Base-by-base conservation (phyloP, 257 asterid genomes). In the Voacanga thouarsii region DNA sequence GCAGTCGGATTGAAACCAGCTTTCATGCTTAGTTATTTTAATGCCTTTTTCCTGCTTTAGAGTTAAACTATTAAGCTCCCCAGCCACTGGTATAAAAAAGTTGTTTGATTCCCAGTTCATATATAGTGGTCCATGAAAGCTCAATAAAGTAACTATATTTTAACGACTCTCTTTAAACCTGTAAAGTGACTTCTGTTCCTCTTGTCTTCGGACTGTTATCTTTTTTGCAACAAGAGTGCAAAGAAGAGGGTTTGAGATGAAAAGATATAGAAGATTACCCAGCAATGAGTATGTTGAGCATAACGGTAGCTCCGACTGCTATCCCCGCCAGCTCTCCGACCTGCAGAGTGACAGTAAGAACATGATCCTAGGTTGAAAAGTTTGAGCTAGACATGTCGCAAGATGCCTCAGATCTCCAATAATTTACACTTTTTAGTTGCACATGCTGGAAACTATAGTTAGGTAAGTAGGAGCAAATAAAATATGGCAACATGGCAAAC, bases 311-410 rank as follows among this genome's bases (percentile, higher is more conserved):
- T 86, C 98, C 98, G 33, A 94, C 92, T 12, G 97, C 97, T 26
- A 94, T 90, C 45, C 96, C 96, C 33, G 98, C 97, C 12, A 94
- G 93, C 90, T 94, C 96, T 41, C 97, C 97, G 45, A 90, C 96
- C 98, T 94, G 83, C 55, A 21, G 2, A 69, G 28, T 65, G 49
- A 24, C 61, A 77, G 23, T 44, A 50, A 56, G 8, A 33, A n/a
- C 68, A 56, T 44, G 23, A 39, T 57, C 41, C 28, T n/a, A n/a
- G 24, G 8, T 75, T n/a, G 59, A 55, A 75, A 21, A 55, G 28
- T 12, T 9, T 6, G 26, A 55, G 24, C 61, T 55, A 18, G 10
- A 0, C 24, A 4, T 18, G 9, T 55, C 18, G 15, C 24, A 75
- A 86, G 75, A 81, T 77, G 79, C 84, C 45, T 47, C 53, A 19